Base-by-base conservation (phyloP, 2,329 filamentous ascomycete genomes). In the Blastomyces gilchristii region DNA sequence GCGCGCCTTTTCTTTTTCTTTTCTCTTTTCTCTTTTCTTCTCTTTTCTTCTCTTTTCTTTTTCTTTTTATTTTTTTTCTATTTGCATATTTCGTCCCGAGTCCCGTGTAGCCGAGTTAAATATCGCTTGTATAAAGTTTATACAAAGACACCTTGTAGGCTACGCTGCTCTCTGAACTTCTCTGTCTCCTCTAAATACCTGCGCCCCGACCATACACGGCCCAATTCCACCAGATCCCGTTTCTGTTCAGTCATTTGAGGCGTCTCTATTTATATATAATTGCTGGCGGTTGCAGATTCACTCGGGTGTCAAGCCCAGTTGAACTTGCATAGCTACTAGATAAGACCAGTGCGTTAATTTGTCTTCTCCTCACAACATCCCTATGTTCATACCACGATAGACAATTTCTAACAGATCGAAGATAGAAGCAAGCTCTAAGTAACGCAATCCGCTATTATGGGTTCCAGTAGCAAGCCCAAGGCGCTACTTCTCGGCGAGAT, bases 401-500 rank as follows among this genome's bases (percentile, higher is more conserved):
- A 12, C 25, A 54, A 28, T 37, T 37, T 2, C 52, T 54, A 37
- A 54, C 16, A 37, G 31, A 37, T n/a, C n/a, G 2, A 34, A 37
- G 16, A 34, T 14, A 37, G 52, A 37, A 54, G 14, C 31, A 37
- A 34, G 4, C 8, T 11, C 52, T 8, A 37, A 54, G 9, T 54
- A 22, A 4, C 34, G 8, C 52, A 54, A 22, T 54, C 18, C 39
- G 28, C 2, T 34, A 28, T 14, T 49, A 68, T 68, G 65, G 63
- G 65, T 59, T 67, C 65, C 61, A 66, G 65, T 58, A 64, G 69
- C 31, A 84, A 80, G 68, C 81, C 82, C 49, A 86, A 85, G 69
- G 81, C 87, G 58, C 79, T 89, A 8, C 79, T 87, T 52, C 76
- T 90, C 18, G 87, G 87, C 58, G 70, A 78, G 47, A 84, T 90